A percentile compares a stretch with the other conserved stretches of the same genome.
phyloP scores from a whole-genome alignment of 768 basidiomycete species.

The Termitomyces sp. region DNA sequence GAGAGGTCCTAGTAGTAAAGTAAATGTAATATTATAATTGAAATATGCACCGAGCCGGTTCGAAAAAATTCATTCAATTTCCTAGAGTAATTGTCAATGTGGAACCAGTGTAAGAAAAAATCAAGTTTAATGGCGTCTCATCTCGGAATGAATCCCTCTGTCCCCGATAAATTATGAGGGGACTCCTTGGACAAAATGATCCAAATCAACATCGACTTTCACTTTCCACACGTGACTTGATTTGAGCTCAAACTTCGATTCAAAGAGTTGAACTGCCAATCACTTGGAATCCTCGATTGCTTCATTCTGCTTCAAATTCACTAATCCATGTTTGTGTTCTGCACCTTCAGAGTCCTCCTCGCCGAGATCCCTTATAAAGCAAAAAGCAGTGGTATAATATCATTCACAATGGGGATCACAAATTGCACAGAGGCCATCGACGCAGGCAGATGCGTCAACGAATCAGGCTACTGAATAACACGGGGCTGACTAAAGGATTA shows the following conservation, averaged over 20 bases:
- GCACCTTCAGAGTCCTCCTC: conserved; percentile 19
- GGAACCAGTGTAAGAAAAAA: not conserved
- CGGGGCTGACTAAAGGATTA: not conserved
- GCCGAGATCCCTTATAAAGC: conserved; percentile 34
- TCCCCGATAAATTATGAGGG: not conserved
- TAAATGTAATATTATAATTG: too few relatives aligned
- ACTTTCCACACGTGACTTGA: too few relatives aligned
- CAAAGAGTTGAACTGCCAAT: too few relatives aligned
- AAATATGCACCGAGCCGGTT: not conserved
- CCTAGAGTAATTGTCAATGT: too few relatives aligned
- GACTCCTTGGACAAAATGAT: too few relatives aligned
- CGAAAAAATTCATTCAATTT: not conserved
- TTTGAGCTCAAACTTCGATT: too few relatives aligned
- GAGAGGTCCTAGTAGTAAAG: too few relatives aligned
- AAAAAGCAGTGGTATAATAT: not conserved
- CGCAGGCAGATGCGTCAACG: not conserved
- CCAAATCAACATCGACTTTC: too few relatives aligned
- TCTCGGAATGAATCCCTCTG: not conserved
- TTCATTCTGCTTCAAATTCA: too few relatives aligned
- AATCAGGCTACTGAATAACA: not conserved
- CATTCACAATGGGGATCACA: not conserved
- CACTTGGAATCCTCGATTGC: too few relatives aligned
- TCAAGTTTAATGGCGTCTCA: not conserved
- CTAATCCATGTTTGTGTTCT: conserved; percentile 38
- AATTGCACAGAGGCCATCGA: not conserved